phyloP scores from a whole-genome alignment of 2,329 filamentous ascomycete genomes.

The Ophiostoma sp. region DNA sequence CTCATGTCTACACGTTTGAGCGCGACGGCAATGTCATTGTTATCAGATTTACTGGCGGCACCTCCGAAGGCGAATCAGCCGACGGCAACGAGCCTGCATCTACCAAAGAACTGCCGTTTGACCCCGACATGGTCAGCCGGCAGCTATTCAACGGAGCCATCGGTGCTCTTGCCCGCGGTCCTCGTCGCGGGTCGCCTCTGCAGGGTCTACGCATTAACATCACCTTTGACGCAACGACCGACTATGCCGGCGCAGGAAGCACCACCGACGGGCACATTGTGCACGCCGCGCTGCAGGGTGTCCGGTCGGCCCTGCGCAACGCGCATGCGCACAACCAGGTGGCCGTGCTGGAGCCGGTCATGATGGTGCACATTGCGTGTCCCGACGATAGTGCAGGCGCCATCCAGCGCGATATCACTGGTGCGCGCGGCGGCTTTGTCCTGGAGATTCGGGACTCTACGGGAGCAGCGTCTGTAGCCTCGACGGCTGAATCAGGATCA shows the following conservation, averaged over 20 bases:
- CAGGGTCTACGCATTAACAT: constrained; percentile 69
- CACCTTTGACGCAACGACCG: constrained; percentile 57
- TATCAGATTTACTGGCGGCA: constrained; percentile 47
- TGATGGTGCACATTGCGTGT: constrained; percentile 81
- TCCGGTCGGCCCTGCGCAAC: constrained; percentile 62
- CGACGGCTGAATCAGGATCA: constrained; percentile 28
- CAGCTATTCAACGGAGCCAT: constrained; percentile 73
- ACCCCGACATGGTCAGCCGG: constrained; percentile 47
- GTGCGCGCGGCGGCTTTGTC: constrained; percentile 69
- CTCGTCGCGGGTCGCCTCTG: constrained; percentile 72
- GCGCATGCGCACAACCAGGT: constrained; percentile 56
- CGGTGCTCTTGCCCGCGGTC: constrained; percentile 79
- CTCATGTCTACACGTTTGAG: constrained; percentile 35
- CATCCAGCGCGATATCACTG: constrained; percentile 76
- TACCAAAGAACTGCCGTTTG: constrained; percentile 38
- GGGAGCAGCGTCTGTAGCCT: constrained; percentile 40
- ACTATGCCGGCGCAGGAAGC: constrained; percentile 64
- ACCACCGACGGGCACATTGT: constrained; percentile 63
- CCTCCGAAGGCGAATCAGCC: background rate
- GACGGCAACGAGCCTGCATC: constrained; percentile 7
- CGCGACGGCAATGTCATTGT: constrained; percentile 63
- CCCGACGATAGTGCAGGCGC: constrained; percentile 75
- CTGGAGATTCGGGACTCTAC: constrained; percentile 58
- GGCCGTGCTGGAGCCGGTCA: constrained; percentile 83
- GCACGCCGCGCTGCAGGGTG: constrained; percentile 56